Base-by-base conservation (phyloP, 1,284 basidiomycete species). In the Volvariella surrecta region DNA sequence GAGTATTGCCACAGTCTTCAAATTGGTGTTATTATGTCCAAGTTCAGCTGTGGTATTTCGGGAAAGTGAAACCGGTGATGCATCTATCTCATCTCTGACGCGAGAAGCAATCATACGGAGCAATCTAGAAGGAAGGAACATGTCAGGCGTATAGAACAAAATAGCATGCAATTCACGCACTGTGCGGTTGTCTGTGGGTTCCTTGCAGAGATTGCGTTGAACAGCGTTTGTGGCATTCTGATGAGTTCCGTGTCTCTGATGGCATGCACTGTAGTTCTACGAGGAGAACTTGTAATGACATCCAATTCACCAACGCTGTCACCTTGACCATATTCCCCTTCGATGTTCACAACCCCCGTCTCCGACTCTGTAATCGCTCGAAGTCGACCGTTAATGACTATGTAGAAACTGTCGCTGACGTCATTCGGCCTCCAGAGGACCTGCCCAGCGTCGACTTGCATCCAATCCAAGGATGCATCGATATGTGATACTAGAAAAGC, bases 221-320 rank as follows among this genome's bases (percentile, higher is more conserved):
- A 99, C 11, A 99, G 71, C 0, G 95, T 97, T 57, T 91, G 85
- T 0, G 95, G 96, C 85, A 99, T 97, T 38, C 93, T 73, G 37
- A 94, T 96, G n/a, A 99, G 72, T 61, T 99, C 96, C 0, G 92
- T 93, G 59, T 99, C 95, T 54, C 95, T 89, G 51, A 99, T 99
- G 3, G 95, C 95, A 62, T 99, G 95, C 8, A 98, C 79, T 1
- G 95, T 99, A 44, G 85, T 93, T 41, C 84, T 75, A 48, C 96
- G 76, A 2, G 78, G 75, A n/a, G 85, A 86, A 51, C 85, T 89
- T 4, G 94, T 97, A 55, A 99, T 98, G 41, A 96, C 95, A 58
- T 99, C 96, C n/a, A 99, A 73, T 59, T 97, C 93, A 22, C 87
- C 87, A 40, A 85, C 83, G 0, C 82, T 81, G 54, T 89, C 85